Percentiles rank a stretch among this genome's conserved stretches.
phyloP scores from a whole-genome alignment of 768 basidiomycete species.

The Termitomyces sp. region DNA sequence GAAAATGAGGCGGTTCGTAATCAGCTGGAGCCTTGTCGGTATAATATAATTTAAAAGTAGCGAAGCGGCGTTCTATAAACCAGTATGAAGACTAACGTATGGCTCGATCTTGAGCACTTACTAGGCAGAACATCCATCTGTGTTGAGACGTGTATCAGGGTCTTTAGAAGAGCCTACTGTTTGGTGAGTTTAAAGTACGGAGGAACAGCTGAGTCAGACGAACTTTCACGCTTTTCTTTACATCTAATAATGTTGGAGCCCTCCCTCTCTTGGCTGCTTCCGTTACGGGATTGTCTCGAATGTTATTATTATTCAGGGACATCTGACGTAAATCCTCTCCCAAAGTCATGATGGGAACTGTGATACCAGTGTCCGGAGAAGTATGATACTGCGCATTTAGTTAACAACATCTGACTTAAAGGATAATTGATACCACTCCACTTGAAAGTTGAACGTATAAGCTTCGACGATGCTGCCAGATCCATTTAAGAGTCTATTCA shows the following conservation, averaged over 20 bases:
- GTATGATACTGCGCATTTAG: constrained; percentile 51
- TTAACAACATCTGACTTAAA: background rate
- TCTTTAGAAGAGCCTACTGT: constrained; percentile 64
- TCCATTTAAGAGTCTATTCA: background rate
- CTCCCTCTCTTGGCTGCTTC: constrained; percentile 55
- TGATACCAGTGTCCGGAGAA: constrained; percentile 50
- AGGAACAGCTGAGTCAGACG: background rate
- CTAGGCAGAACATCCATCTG: constrained; percentile 79
- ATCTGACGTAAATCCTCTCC: constrained; percentile 52
- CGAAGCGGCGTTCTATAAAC: constrained; percentile 63
- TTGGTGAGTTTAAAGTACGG: background rate
- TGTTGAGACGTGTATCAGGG: constrained; percentile 69
- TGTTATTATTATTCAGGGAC: constrained; percentile 30
- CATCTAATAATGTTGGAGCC: constrained; percentile 70
- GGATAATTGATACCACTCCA: constrained; percentile 16
- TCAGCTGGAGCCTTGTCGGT: constrained; percentile 72
- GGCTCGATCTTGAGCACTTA: constrained; percentile 25
- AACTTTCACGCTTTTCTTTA: constrained; percentile 79
- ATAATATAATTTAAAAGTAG: constrained; percentile 87
- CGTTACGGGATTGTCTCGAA: constrained; percentile 48
- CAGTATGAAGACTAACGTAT: background rate
- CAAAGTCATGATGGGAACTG: constrained; percentile 70
- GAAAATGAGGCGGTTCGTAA: constrained; percentile 82
- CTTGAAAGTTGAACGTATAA: constrained; percentile 84
- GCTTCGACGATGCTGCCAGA: constrained; percentile 71